Conservation (phyloP, 371 early-diverging fungal genomes). For the Fennellomyces sp. region DNA sequence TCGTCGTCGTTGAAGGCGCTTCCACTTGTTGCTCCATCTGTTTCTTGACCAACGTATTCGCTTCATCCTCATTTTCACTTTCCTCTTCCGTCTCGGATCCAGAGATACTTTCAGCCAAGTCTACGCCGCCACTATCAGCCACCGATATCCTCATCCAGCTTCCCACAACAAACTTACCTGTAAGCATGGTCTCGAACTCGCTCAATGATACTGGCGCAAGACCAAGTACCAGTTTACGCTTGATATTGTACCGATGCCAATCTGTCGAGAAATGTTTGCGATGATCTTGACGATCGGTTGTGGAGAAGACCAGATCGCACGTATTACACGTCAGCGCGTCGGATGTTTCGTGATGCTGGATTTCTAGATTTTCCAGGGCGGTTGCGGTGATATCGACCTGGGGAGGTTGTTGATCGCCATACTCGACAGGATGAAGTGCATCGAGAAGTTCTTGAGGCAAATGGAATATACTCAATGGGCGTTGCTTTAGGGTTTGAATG, state of each 20-base stretch:
- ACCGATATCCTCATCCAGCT: neutral
- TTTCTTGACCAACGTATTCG: slow-evolving; percentile 32
- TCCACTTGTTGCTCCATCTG: slow-evolving; percentile 28
- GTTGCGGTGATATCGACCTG: neutral
- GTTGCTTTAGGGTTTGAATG: slow-evolving; percentile 4
- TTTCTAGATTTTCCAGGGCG: slow-evolving; percentile 1
- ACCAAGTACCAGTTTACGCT: slow-evolving; percentile 81
- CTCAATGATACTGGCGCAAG: slow-evolving; percentile 82
- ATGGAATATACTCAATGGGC: slow-evolving; percentile 20
- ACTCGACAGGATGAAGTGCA: slow-evolving; percentile 22
- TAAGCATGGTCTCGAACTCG: slow-evolving; percentile 77
- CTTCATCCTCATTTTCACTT: slow-evolving; percentile 18
- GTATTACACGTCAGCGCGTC: slow-evolving; percentile 65
- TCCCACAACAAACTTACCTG: slow-evolving; percentile 38
- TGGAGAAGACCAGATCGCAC: slow-evolving; percentile 86
- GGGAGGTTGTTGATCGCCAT: slow-evolving; percentile 9
- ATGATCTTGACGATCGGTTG: slow-evolving; percentile 75
- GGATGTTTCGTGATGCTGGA: neutral
- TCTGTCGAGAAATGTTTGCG: slow-evolving; percentile 91
- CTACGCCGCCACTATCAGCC: slow-evolving; percentile 20
- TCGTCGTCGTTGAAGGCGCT: slow-evolving; percentile 12
- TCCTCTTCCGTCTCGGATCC: slow-evolving; percentile 41
- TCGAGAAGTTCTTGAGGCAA: slow-evolving; percentile 31
- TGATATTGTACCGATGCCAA: slow-evolving; percentile 96
- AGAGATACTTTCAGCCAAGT: slow-evolving; percentile 53